These are phyloP conservation scores for Jimgerdemannia flammicorona DNA, from an alignment of 192 early-diverging fungal species.

Conservation along the genomic window DNA sequence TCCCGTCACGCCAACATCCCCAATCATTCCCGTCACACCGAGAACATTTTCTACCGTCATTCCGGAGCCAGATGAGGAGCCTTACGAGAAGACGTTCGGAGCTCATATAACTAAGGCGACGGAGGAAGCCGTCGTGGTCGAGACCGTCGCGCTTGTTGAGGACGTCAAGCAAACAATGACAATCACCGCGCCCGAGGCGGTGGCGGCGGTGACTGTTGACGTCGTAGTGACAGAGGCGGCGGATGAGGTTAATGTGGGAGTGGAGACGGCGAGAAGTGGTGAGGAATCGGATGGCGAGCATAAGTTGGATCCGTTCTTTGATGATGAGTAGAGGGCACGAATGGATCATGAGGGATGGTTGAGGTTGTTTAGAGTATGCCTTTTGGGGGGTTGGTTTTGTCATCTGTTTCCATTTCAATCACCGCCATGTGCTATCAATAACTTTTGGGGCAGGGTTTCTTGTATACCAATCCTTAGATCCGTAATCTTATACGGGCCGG, in stretches of 20 bases:
- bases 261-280: background rate
- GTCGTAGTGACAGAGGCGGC: background rate
- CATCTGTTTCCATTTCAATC: no score
- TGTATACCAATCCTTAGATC: no score
- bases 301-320: constrained; percentile 30
- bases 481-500: no score
- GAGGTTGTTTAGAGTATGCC: no score
- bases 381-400: no score
- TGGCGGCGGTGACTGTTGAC: background rate
- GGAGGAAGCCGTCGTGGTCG: constrained; percentile 1
- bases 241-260: background rate
- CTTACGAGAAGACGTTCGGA: background rate
- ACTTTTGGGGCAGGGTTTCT: no score
- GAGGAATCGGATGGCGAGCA: constrained; percentile 3
- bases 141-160: background rate
- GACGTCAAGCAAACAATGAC: background rate
- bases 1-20: background rate
- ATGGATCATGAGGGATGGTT: background rate
- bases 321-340: constrained; percentile 14
- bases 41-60: background rate
- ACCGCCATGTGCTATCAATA: no score
- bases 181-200: background rate
- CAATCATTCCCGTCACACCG: background rate
- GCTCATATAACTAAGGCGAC: background rate
- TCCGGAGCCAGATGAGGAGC: background rate